Base-by-base conservation (phyloP, 2,329 filamentous ascomycete genomes). In the Parafenestella ontariensis region DNA sequence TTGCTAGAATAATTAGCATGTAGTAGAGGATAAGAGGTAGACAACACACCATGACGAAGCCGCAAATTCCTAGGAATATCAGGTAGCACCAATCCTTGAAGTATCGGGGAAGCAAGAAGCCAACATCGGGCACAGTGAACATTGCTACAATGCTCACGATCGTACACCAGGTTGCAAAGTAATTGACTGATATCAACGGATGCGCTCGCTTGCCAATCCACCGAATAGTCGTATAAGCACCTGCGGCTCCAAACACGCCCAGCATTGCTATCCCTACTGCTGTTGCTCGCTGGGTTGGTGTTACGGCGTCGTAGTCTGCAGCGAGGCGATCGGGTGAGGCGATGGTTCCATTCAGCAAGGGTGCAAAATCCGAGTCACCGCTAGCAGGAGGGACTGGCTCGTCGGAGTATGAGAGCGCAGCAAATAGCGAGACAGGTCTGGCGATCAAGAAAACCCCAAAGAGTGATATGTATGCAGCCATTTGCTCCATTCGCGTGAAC, bases 401-500 rank as follows among this genome's bases (percentile, higher is more conserved):
- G 11, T 58, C 42, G 1, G 60, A 46, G 28, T 66, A 59, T 11
- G 63, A 65, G 17, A 73, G 54, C 17, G 72, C 67, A 15, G 69
- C 71, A 57, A 89, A 86, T 9, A 89, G 72, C 0, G 83, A 82
- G 0, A 80, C 76, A 0, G 92, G 93, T 18, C 87, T 85, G 0
- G 92, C 91, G 62, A 97, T 96, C 49, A 96, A 80, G 9, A 96
- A 79, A 0, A 97, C 91, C 1, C 93, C 93, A 0, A 87, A 77
- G 6, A 96, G 80, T 3, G 92, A 93, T 20, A 96, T 73, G 2
- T 92, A 72, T 0, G 87, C 90, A 0, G 89, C 92, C 2, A 94
- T 80, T 71, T 92, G 89, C 72, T 96, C 91, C 36, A 85, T 84
- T 21, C 86, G 82, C 1, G 90, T 91, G 70, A 94, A 96, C 0